A percentile compares a stretch with the other conserved stretches of the same genome.
These are phyloP conservation scores for Blastocystis sp. DNA, from an alignment of 352 stramenopile species.

Conservation along the genomic window DNA sequence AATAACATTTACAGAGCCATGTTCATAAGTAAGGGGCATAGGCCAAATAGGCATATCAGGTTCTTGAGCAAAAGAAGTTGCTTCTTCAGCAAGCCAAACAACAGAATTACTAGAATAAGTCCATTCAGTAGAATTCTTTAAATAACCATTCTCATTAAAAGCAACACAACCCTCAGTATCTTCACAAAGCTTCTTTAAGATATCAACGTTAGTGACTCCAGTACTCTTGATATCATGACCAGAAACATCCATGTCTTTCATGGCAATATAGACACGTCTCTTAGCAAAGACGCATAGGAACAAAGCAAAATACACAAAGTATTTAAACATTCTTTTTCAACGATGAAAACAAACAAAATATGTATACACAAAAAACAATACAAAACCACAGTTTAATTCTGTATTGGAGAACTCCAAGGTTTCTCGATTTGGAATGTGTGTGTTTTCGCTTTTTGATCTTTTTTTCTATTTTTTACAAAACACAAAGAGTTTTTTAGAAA, in stretches of 20 bases:
- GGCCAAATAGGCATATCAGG: slow-evolving; percentile 35
- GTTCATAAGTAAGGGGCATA: slow-evolving; percentile 21
- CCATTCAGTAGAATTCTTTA: slow-evolving; percentile 28
- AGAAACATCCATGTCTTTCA: slow-evolving; percentile 16
- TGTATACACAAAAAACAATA: too few relatives aligned
- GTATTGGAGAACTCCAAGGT: too few relatives aligned
- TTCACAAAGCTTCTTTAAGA: slow-evolving; percentile 30
- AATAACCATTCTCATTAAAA: slow-evolving; percentile 13
- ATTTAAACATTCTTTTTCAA: too few relatives aligned
- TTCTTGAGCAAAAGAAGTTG: slow-evolving; percentile 19
- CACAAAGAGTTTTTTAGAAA: too few relatives aligned
- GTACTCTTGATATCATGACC: slow-evolving; percentile 21
- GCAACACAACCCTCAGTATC: slow-evolving; percentile 30
- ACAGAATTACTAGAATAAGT: background rate
- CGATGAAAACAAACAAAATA: too few relatives aligned
- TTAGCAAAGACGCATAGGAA: too few relatives aligned
- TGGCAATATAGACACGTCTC: slow-evolving; percentile 33
- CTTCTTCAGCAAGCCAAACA: background rate
- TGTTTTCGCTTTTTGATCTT: too few relatives aligned
- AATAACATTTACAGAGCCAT: background rate
- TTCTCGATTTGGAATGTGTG: too few relatives aligned
- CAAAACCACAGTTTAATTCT: too few relatives aligned
- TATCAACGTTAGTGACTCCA: slow-evolving; percentile 10
- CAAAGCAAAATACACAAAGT: too few relatives aligned
- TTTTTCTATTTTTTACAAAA: too few relatives aligned